These are phyloP conservation scores for Nigrospora sphaerica DNA, from an alignment of 2,329 filamentous ascomycete species.

Conservation along the genomic window DNA sequence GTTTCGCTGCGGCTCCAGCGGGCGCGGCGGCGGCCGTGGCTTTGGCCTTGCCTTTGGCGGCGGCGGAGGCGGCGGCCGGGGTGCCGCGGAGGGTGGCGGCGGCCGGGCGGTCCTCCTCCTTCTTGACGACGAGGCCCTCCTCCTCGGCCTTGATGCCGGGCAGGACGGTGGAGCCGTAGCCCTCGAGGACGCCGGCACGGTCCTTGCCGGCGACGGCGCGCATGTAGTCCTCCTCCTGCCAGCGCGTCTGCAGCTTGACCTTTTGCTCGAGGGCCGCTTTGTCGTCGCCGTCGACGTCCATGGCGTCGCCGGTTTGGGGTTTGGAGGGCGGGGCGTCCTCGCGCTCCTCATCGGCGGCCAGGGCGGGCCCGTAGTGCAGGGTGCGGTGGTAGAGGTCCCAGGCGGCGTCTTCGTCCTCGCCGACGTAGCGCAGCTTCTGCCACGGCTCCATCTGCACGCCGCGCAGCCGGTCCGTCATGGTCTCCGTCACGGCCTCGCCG, in stretches of 20 bases:
- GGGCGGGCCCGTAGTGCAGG: conserved; percentile 46
- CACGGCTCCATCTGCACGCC: conserved; percentile 77
- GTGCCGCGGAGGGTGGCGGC: conserved; percentile 3
- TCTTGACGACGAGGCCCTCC: conserved; percentile 14
- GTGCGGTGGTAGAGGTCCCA: conserved; percentile 71
- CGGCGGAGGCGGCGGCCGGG: conserved; percentile 2
- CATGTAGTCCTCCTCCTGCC: conserved; percentile 22
- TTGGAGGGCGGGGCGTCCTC: conserved; percentile 7
- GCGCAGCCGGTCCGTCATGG: conserved; percentile 68
- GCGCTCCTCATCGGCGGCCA: conserved; percentile 2
- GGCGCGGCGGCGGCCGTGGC: conserved; percentile 4
- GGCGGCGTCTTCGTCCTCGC: conserved; percentile 70
- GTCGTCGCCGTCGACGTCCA: conserved; percentile 10
- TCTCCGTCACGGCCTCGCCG: conserved; percentile 29
- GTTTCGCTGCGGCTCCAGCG: neutral
- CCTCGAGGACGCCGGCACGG: conserved; percentile 15
- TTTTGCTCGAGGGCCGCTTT: conserved; percentile 5
- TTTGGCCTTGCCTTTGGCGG: conserved; percentile 15
- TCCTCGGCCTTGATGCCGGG: conserved; percentile 8
- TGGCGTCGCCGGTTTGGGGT: conserved; percentile 11
- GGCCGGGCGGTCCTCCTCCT: conserved; percentile 8
- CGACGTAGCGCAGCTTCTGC: conserved; percentile 71
- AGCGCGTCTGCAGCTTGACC: conserved; percentile 14
- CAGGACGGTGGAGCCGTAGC: conserved; percentile 8
- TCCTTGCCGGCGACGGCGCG: conserved; percentile 21